A percentile compares a stretch with the other conserved stretches of the same genome.
Evolutionary conservation across 192 early-diverging fungal species (phyloP).

Genomic region (Coemansia guatemalensis): DNA sequence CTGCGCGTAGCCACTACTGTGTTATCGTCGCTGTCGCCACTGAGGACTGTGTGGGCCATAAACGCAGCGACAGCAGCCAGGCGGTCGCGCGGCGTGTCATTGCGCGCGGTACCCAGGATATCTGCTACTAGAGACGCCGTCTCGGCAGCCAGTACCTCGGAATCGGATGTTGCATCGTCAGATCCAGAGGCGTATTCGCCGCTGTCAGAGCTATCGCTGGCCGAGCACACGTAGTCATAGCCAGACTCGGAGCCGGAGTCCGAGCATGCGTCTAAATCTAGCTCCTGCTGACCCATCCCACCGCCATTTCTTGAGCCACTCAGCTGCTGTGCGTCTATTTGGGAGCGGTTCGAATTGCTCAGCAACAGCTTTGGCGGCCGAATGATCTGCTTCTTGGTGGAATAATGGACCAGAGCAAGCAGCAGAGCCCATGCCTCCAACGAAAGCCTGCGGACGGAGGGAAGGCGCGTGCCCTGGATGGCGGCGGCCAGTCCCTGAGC

Average conservation of each 20-base stretch:
- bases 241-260: constrained; percentile 6
- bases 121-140: constrained; percentile 36
- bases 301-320: not conserved
- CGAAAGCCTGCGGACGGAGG: constrained; percentile 32
- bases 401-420: constrained; percentile 26
- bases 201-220: constrained; percentile 17
- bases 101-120: constrained; percentile 19
- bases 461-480: constrained; percentile 30
- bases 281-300: not conserved
- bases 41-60: constrained; percentile 38
- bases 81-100: constrained; percentile 20
- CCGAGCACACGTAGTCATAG: constrained; percentile 29
- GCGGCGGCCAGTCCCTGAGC: constrained; percentile 16
- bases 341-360: not conserved
- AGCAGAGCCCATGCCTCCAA: constrained; percentile 35
- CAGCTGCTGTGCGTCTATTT: not conserved
- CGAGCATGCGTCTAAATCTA: not conserved
- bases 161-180: constrained; percentile 26
- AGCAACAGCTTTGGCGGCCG: not conserved
- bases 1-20: constrained; percentile 32
- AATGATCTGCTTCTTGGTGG: constrained; percentile 16
- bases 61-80: constrained; percentile 34
- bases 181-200: constrained; percentile 14
- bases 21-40: not conserved
- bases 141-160: constrained; percentile 8